A percentile compares a stretch with the other conserved stretches of the same genome.
phyloP scores from a whole-genome alignment of 371 early-diverging fungal genomes.

The Parasitella parasitica region DNA sequence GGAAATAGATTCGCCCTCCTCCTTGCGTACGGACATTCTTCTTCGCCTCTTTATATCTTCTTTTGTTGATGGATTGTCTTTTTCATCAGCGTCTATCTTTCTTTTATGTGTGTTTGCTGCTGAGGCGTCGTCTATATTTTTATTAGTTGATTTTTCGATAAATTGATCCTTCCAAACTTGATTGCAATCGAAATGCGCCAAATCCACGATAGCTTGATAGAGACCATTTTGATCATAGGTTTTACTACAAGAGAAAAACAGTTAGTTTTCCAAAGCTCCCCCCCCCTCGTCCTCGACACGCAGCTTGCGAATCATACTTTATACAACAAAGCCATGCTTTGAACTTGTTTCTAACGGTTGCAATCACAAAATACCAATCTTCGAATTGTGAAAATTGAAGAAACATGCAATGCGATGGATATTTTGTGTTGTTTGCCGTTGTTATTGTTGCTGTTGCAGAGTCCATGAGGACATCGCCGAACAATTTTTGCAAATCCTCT shows the following conservation, averaged over 20 bases:
- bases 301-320: conserved; percentile 32
- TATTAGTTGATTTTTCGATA: conserved; percentile 3
- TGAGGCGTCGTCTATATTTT: background rate
- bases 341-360: conserved; percentile 43
- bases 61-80: background rate
- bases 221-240: conserved; percentile 35
- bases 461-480: conserved; percentile 27
- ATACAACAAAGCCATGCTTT: conserved; percentile 48
- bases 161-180: conserved; percentile 44
- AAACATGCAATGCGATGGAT: conserved; percentile 51
- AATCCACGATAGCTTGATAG: conserved; percentile 38
- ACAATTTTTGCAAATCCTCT: conserved; percentile 42
- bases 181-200: conserved; percentile 37
- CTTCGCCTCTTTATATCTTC: background rate
- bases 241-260: conserved; percentile 18
- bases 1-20: background rate
- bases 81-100: background rate
- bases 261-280: background rate
- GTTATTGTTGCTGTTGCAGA: background rate
- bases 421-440: conserved; percentile 10
- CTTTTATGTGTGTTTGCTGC: background rate
- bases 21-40: background rate
- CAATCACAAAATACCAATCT: conserved; percentile 49
- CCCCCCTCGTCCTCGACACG: background rate
- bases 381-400: conserved; percentile 51